Percentiles rank a stretch among this genome's conserved stretches.
Evolutionary conservation across 2,329 filamentous ascomycete genomes (phyloP).

Genomic region (Aspergillus persii): DNA sequence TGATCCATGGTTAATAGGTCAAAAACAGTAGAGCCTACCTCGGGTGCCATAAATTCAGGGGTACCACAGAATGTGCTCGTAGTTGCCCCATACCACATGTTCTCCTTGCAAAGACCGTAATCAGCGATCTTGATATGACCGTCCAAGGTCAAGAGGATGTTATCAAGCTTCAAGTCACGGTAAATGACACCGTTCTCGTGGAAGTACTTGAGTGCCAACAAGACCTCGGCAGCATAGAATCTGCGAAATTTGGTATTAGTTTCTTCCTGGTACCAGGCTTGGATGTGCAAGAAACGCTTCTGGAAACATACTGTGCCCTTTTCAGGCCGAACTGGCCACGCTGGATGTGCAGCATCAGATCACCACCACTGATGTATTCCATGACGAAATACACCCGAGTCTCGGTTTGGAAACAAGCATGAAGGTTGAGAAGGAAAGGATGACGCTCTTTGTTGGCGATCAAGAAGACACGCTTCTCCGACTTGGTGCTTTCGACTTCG

Average conservation of each 20-base stretch:
- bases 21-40: conserved; percentile 57
- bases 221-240: conserved; percentile 97
- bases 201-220: conserved; percentile 96
- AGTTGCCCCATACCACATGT: conserved; percentile 98
- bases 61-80: conserved; percentile 99
- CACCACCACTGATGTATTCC: conserved; percentile 98
- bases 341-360: conserved; percentile 98
- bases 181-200: conserved; percentile 99
- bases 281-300: background rate
- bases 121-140: conserved; percentile 98
- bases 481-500: conserved; percentile 95
- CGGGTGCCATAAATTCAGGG: conserved; percentile 99
- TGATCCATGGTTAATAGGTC: background rate
- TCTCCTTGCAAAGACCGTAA: conserved; percentile 98
- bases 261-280: background rate
- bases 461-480: conserved; percentile 95
- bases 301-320: conserved; percentile 75
- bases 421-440: conserved; percentile 89
- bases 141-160: conserved; percentile 90
- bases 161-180: conserved; percentile 74
- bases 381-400: conserved; percentile 99
- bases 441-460: conserved; percentile 96
- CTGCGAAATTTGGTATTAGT: conserved; percentile 41
- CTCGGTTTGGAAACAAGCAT: conserved; percentile 98
- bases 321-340: conserved; percentile 94